Evolutionary conservation across 805 yeast species (phyloP).

Genomic region (Candida insectalens): DNA sequence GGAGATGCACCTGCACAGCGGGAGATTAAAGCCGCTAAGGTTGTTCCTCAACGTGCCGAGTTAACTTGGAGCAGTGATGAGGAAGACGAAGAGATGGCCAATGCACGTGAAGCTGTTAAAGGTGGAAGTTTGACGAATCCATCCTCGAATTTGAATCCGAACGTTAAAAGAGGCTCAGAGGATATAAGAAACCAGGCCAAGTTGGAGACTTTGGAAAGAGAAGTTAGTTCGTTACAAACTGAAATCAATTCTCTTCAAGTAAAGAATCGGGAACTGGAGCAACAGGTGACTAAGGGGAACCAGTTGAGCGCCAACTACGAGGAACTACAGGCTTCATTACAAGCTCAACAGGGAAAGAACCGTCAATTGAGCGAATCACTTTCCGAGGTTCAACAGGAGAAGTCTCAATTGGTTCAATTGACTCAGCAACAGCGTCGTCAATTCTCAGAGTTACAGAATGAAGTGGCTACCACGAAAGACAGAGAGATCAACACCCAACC

Average conservation of each 20-base stretch:
- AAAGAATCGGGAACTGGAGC: constrained; percentile 2
- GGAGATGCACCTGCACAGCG: constrained; percentile 24
- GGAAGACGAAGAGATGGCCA: constrained; percentile 40
- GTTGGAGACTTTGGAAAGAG: not conserved
- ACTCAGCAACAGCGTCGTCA: not conserved
- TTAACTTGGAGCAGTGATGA: constrained; percentile 87
- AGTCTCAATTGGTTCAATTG: not conserved
- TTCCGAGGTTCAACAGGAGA: not conserved
- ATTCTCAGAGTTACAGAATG: not conserved
- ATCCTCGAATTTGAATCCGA: no score
- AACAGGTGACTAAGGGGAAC: constrained; percentile 4
- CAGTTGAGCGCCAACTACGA: constrained; percentile 2
- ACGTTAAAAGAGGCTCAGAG: not conserved
- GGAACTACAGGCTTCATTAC: not conserved
- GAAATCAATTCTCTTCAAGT: not conserved
- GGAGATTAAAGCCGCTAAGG: constrained; percentile 46
- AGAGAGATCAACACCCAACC: no score
- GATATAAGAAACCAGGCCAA: not conserved
- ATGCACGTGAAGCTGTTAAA: constrained; percentile 2
- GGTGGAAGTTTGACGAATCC: no score
- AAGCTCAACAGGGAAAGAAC: not conserved
- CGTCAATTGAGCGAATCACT: not conserved
- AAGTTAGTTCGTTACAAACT: not conserved
- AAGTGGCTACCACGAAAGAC: not conserved
- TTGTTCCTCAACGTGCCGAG: constrained; percentile 78